Evolutionary conservation across 345 rosid species (phyloP).

Genomic region (Clausena lansium): DNA sequence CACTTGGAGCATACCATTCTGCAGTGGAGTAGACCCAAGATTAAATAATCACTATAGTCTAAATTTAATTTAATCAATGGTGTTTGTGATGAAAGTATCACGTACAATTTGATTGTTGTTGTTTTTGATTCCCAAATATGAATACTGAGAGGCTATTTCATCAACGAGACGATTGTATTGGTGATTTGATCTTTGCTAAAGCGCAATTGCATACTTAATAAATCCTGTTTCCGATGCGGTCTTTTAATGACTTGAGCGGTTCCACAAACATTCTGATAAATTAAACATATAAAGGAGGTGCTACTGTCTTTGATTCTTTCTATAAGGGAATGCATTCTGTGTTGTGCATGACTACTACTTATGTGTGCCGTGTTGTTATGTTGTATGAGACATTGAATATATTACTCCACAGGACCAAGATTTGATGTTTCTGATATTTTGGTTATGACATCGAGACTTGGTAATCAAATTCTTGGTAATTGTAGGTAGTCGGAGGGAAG

Average conservation of each 20-base stretch:
- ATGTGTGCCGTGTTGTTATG: not conserved
- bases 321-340: not conserved
- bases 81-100: not conserved
- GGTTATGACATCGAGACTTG: not conserved
- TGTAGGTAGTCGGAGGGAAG: slow-evolving; percentile 95
- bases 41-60: not conserved
- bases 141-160: not conserved
- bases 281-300: not conserved
- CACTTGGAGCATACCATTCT: not conserved
- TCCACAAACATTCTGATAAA: not conserved
- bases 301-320: not conserved
- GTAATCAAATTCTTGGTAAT: not conserved
- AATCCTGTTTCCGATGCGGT: not conserved
- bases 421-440: not conserved
- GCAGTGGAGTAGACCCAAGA: not conserved
- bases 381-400: not conserved
- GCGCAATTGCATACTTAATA: not conserved
- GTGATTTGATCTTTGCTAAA: not conserved
- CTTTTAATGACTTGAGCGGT: not conserved
- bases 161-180: not conserved
- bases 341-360: not conserved
- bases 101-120: not conserved
- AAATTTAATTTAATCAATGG: not conserved
- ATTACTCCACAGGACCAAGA: not conserved
- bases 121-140: not conserved